Evolutionary conservation across 305 asterid genomes (phyloP).

Genomic region (Fraxinus xanthoxyloides): DNA sequence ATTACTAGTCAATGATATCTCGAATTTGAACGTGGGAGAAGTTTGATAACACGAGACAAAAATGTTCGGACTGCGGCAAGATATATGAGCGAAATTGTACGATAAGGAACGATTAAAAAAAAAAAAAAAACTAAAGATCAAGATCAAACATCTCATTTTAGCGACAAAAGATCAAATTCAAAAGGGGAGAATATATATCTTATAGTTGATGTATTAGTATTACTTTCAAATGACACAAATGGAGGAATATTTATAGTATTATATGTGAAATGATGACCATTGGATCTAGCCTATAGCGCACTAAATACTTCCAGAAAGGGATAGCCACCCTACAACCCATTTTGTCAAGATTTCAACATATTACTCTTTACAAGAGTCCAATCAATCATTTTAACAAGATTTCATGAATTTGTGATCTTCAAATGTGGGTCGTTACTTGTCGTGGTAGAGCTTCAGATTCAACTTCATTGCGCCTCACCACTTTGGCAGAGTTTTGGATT

Average conservation of each 20-base stretch:
- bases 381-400: no score
- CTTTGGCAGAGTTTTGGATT: background rate
- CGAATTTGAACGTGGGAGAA: background rate
- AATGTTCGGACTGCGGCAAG: background rate
- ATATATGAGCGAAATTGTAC: background rate
- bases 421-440: background rate
- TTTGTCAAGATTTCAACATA: no score
- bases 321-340: no score
- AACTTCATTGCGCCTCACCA: background rate
- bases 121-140: background rate
- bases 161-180: background rate
- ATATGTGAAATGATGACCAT: no score
- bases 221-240: background rate
- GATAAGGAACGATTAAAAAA: no score
- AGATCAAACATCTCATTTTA: background rate
- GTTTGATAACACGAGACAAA: background rate
- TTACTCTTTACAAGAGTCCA: background rate
- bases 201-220: background rate
- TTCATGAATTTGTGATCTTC: background rate
- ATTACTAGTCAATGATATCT: background rate
- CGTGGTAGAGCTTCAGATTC: background rate
- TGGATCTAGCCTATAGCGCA: no score
- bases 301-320: no score
- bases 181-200: background rate
- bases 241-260: background rate